Conservation (phyloP, 352 stramenopile genomes). For the Globisporangium spinosum region DNA sequence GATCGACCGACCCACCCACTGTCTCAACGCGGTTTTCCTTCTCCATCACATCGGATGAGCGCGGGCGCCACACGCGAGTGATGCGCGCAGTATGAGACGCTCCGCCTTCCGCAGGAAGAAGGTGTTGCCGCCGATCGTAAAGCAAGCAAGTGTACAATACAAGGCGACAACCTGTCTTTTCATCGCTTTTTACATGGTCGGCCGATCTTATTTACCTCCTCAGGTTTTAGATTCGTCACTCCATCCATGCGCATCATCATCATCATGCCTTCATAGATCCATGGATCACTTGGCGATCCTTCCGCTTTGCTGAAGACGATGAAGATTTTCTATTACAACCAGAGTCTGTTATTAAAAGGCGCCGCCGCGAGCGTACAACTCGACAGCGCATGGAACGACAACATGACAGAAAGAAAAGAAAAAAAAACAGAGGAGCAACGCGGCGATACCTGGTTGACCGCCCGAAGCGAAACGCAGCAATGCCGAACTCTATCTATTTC, state of each 20-base stretch:
- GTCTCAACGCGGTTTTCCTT: not conserved
- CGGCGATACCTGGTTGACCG: not conserved
- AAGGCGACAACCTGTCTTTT: slow-evolving; percentile 6
- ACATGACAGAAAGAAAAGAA: not conserved
- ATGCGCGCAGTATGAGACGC: slow-evolving; percentile 8
- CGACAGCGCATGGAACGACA: not conserved
- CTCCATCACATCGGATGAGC: not conserved
- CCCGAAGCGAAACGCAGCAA: slow-evolving; percentile 7
- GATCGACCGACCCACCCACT: not conserved
- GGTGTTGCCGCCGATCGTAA: slow-evolving; percentile 20
- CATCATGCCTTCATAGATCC: not conserved
- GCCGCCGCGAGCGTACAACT: not conserved
- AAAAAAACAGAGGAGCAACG: not conserved
- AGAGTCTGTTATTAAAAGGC: slow-evolving; percentile 6
- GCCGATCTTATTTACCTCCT: not conserved
- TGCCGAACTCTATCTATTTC: not conserved
- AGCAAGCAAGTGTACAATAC: slow-evolving; percentile 35
- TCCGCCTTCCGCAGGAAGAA: slow-evolving; percentile 41
- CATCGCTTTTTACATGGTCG: not conserved
- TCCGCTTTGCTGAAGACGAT: not conserved
- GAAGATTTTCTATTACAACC: slow-evolving; percentile 14
- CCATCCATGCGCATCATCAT: not conserved
- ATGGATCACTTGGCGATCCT: not conserved
- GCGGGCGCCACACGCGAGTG: not conserved
- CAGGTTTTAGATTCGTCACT: slow-evolving; percentile 3